Conservation (phyloP, 257 asterid species). For the Solanum tarijense region DNA sequence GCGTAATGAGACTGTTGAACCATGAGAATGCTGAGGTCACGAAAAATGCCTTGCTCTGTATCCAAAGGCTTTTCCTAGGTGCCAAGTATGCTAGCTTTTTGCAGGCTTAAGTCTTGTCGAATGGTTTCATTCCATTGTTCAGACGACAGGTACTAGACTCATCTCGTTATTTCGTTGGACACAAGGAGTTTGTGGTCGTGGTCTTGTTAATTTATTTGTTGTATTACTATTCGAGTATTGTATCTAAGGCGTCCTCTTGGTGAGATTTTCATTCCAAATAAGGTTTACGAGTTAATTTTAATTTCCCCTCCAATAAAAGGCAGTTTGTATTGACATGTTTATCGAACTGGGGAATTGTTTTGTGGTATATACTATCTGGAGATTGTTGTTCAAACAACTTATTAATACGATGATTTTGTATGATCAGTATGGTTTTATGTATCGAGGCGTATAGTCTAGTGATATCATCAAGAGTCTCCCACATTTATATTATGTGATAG, state of each 20-base stretch:
- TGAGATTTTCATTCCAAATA: slow-evolving; percentile 1
- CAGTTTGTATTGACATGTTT: not conserved
- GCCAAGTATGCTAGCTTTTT: slow-evolving; percentile 95
- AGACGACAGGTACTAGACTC: not conserved
- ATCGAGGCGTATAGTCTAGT: not conserved
- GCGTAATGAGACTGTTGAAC: slow-evolving; percentile 92
- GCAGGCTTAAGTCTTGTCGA: slow-evolving; percentile 32
- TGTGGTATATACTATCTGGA: not conserved
- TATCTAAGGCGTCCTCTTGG: not conserved
- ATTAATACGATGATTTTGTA: not conserved
- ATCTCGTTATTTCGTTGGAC: not conserved
- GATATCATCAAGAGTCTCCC: not conserved
- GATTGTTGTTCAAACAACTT: not conserved
- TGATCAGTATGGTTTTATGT: not conserved
- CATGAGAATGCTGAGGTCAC: slow-evolving; percentile 88
- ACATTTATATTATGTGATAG: not conserved
- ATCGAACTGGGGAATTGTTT: not conserved
- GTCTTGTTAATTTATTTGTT: not conserved
- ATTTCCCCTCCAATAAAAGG: not conserved
- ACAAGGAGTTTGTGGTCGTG: not conserved
- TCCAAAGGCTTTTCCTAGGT: slow-evolving; percentile 91
- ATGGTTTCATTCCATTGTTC: not conserved
- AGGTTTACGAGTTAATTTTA: not conserved
- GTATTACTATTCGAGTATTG: not conserved
- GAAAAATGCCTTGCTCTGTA: slow-evolving; percentile 85